These are phyloP conservation scores for Scedosporium minutisporum DNA, from an alignment of 2,329 filamentous ascomycete species.

Conservation along the genomic window DNA sequence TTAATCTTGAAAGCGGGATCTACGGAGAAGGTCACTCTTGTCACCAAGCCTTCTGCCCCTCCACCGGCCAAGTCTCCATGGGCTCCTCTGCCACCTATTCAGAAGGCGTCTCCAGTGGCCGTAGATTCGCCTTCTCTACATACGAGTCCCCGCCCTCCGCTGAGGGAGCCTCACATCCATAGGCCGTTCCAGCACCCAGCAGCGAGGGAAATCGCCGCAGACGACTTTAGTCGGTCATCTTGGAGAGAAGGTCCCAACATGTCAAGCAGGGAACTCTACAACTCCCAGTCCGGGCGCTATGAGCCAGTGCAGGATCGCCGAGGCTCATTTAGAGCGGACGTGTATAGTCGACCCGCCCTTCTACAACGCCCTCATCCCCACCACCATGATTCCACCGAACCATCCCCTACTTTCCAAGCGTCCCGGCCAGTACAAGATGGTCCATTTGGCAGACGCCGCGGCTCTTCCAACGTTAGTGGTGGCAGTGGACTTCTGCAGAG, in stretches of 20 bases:
- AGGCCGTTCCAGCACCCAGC: constrained; percentile 35
- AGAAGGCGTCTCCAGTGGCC: constrained; percentile 62
- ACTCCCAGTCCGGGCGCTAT: constrained; percentile 89
- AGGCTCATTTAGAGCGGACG: constrained; percentile 57
- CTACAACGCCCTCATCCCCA: constrained; percentile 62
- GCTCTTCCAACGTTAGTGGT: constrained; percentile 86
- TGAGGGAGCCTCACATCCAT: constrained; percentile 47
- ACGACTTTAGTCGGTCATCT: constrained; percentile 79
- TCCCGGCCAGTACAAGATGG: constrained; percentile 57
- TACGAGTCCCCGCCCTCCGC: constrained; percentile 33
- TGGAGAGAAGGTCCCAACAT: constrained; percentile 63
- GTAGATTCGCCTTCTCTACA: constrained; percentile 41
- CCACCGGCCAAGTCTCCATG: constrained; percentile 80
- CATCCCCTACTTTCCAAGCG: constrained; percentile 79
- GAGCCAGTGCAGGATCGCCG: constrained; percentile 79
- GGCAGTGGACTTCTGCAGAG: constrained; percentile 61
- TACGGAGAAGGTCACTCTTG: constrained; percentile 61
- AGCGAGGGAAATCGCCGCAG: constrained; percentile 76
- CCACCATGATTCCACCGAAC: constrained; percentile 61
- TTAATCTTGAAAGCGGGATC: constrained; percentile 55
- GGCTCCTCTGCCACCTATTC: constrained; percentile 77
- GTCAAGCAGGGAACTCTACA: constrained; percentile 70
- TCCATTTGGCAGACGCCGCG: constrained; percentile 65
- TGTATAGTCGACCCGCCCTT: constrained; percentile 63
- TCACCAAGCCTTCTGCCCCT: constrained; percentile 59